These are phyloP conservation scores for Leccinum fuscescens DNA, from an alignment of 1,284 basidiomycete species.

Conservation along the genomic window DNA sequence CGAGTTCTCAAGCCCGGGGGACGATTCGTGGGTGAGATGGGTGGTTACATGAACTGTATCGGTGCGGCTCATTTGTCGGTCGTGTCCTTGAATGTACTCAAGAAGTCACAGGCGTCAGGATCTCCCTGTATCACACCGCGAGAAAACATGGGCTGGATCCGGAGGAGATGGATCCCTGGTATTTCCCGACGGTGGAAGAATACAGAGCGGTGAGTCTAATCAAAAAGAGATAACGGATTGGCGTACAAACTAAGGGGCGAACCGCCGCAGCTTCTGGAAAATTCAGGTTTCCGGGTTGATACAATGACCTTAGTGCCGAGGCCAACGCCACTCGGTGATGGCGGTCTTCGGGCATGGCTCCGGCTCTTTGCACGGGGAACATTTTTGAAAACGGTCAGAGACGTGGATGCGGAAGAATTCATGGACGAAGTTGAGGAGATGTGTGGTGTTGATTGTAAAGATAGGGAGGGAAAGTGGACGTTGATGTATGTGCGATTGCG, in stretches of 20 bases:
- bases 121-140: conserved; percentile 57
- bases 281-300: conserved; percentile 53
- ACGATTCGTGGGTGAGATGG: conserved; percentile 73
- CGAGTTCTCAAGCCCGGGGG: conserved; percentile 67
- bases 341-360: conserved; percentile 69
- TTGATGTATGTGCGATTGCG: conserved; percentile 73
- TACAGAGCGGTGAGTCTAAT: conserved; percentile 51
- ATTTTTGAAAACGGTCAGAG: conserved; percentile 51
- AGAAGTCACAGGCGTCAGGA: conserved; percentile 51
- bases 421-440: conserved; percentile 65
- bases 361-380: conserved; percentile 60
- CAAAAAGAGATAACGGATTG: background rate
- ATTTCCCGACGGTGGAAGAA: conserved; percentile 70
- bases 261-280: conserved; percentile 50
- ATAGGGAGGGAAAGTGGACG: conserved; percentile 59
- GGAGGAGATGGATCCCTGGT: conserved; percentile 71
- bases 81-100: background rate
- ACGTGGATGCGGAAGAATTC: conserved; percentile 55
- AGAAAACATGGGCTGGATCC: conserved; percentile 59
- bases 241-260: background rate
- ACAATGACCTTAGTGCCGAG: conserved; percentile 66
- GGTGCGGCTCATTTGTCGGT: conserved; percentile 39
- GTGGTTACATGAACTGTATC: conserved; percentile 70
- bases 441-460: conserved; percentile 59
- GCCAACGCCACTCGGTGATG: conserved; percentile 57